Base-by-base conservation (phyloP, 1,284 basidiomycete species). In the Fistulina hepatica region DNA sequence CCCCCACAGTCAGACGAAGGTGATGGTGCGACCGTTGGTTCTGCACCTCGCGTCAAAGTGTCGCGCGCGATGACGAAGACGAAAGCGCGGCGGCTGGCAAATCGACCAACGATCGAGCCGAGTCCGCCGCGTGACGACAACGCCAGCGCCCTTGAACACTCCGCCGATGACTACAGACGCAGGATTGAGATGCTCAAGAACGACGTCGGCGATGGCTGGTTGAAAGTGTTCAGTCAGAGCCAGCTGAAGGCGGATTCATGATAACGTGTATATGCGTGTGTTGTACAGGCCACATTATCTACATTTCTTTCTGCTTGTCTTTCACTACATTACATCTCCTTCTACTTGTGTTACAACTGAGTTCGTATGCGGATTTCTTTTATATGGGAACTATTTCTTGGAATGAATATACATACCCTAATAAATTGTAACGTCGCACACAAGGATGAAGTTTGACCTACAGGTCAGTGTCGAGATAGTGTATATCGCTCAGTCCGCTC, bases 171-270 rank as follows among this genome's bases (percentile, higher is more conserved):
- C 31, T 85, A 83, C 53, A 67, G 88, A 32, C 71, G 73, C 43
- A 69, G 70, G 49, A 84, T 92, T 44, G 88, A 91, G 61, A 78
- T 77, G 6, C 52, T 92, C 51, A 75, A 82, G 56, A 68, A 74
- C 42, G 88, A 91, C 50, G 86, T 91, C 67, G 86, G 86, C 2
- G 88, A 89, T 26, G 77, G 78, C 9, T 90, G 85, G 85, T 52
- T 89, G 50, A 84, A 82, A 60, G 81, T 88, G 38, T 78, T 81
- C 51, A 81, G 73, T 47, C 82, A 86, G 63, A 67, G 59, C 34
- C 57, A 65, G 47, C 47, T 59, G 42, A 53, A 50, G 48, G 44
- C 49, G 13, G 8, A 15, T 44, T 28, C 21, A 39, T 39, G 10
- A 10, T 26, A 10, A 17, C 23, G 9, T 21, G 22, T 15, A 21